Base-by-base conservation (phyloP, 495 filamentous ascomycete species). In the Penicillium waksmanii region DNA sequence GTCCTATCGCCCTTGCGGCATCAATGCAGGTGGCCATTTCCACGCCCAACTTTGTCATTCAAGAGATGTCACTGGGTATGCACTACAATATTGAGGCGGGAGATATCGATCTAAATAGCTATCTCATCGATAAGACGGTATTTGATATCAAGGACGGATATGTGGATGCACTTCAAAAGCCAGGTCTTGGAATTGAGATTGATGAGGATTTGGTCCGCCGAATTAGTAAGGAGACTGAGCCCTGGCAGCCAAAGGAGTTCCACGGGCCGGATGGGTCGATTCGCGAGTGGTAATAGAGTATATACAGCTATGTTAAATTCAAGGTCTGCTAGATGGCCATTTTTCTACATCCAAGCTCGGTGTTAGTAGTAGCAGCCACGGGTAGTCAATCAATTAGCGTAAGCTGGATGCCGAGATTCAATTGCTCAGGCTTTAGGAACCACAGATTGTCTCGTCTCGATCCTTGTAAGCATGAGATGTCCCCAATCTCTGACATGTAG, bases 41-140 rank as follows among this genome's bases (percentile, higher is more conserved):
- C 5, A 85, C 79, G 18, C 77, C 89, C 3, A 93, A 93, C 68
- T 91, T 91, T 71, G 85, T 82, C 19, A 93, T 93, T 51, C 90
- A 92, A 68, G 90, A 93, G 76, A 93, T 93, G 90, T 85, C 84
- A 34, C 64, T 91, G 49, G 90, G 89, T 1, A 93, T 93, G 63
- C 90, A 93, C 74, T 93, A 93, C 66, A 93, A 93, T 66, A 71
- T 78, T 15, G 86, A 82, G 42, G 72, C 72, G 2, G 86, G 89
- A 11, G 77, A 84, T 48, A 81, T 83, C 57, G 90, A 93, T 66
- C 68, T 92, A 51, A 82, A 77, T 6, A 91, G 79, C 58, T 93
- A 93, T 62, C 73, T 87, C n/a, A 79, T 81, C 33, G 84, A 92
- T 59, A 78, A 82, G 12, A 68, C 67, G 1, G 83, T 90, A 1